Evolutionary conservation across 192 early-diverging fungal genomes (phyloP), one percentile per base, ranked within the genome.

Genomic region (Allomyces macrogynus): DNA sequence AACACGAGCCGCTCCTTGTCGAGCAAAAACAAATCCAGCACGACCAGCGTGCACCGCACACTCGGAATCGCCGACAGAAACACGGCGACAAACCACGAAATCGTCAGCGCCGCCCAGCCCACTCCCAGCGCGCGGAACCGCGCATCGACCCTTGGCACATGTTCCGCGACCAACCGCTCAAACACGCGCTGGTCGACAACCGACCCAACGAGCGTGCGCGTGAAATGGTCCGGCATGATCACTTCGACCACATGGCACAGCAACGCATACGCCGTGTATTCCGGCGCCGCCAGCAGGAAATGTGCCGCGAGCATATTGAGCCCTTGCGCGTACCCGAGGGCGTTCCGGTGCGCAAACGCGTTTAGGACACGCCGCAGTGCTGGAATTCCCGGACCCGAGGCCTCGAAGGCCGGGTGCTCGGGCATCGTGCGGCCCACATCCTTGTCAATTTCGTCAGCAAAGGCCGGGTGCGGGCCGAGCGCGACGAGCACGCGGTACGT

Each of bases 371-470:
- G 60, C 57, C 81, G 71, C 27, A 83, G 65, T 8, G 80, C 76
- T 64, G 78, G 74, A 25, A 80, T 74, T 40, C 81, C 81, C 5
- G 49, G 49, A 12, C 75, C 65, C 14, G 68, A 61, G 11, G 76
- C 74, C 66, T 82, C 79, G 63, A 78, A 83, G 1, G 80, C 81
- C 9, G 78, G 73, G 62, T 83, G 81, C 65, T 81, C 81, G 1
- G 81, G 81, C 24, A 81, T 68, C 68, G 75, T 79, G 64, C 81
- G 77, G 49, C 24, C 8, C 1, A 83, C 78, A 72, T 83, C 81
- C 64, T 83, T 83, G 62, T 83, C 81, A 64, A 83, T 83, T 64
- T 83, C 81, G 62, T 82, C 80, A n/a, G 72, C 71, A 68, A 77
- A 82, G 11, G 72, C 8, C 49, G 20, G 49, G 16, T 14, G 49